phyloP scores from a whole-genome alignment of 768 basidiomycete genomes.

The Russula emetica region DNA sequence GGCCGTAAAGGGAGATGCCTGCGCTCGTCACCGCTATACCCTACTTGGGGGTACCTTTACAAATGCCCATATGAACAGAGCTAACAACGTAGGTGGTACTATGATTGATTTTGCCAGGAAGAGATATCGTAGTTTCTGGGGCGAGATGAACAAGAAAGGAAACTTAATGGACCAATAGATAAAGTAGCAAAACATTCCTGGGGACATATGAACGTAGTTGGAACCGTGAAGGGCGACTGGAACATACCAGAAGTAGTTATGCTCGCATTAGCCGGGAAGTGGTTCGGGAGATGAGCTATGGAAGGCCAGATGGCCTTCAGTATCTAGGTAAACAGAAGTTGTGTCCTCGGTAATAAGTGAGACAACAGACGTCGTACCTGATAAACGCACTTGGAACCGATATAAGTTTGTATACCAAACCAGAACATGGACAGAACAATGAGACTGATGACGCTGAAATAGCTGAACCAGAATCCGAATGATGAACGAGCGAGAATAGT shows the following conservation, averaged over 20 bases:
- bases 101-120: constrained; percentile 61
- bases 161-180: constrained; percentile 76
- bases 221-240: background rate
- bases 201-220: constrained; percentile 2
- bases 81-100: constrained; percentile 43
- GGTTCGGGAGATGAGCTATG: constrained; percentile 58
- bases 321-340: constrained; percentile 40
- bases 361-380: constrained; percentile 37
- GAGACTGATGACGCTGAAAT: constrained; percentile 77
- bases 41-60: constrained; percentile 58
- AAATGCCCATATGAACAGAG: constrained; percentile 38
- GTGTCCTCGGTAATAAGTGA: background rate
- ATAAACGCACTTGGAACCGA: constrained; percentile 66
- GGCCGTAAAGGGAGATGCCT: constrained; percentile 67
- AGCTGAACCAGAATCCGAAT: constrained; percentile 87
- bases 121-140: constrained; percentile 70
- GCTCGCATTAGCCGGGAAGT: constrained; percentile 49
- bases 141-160: constrained; percentile 70
- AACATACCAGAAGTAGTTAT: constrained; percentile 59
- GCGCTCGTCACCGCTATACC: constrained; percentile 83
- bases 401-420: constrained; percentile 64
- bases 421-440: constrained; percentile 76
- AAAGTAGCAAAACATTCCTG: constrained; percentile 69
- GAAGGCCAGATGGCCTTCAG: constrained; percentile 82
- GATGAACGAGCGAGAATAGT: constrained; percentile 75